phyloP scores from a whole-genome alignment of 495 filamentous ascomycete genomes.

The Hypomontagnella submonticulosa region DNA sequence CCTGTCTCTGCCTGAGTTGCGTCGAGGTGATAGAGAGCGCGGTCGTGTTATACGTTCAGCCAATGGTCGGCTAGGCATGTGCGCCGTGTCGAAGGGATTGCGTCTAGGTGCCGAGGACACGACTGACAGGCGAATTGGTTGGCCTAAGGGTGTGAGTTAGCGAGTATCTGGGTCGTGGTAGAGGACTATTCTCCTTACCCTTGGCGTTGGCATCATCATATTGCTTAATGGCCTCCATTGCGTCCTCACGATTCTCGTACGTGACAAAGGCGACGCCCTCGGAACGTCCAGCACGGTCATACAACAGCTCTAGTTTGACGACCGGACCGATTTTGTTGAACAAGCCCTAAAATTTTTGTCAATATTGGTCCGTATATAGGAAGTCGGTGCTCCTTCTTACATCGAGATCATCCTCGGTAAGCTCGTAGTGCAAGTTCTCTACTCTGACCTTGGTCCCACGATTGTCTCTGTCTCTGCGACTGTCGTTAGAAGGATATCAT shows the following conservation, averaged over 20 bases:
- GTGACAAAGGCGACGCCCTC: constrained; percentile 88
- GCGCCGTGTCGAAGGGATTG: constrained; percentile 69
- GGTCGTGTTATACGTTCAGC: constrained; percentile 78
- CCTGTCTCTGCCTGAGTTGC: constrained; percentile 73
- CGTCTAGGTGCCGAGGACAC: constrained; percentile 63
- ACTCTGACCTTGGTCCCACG: constrained; percentile 79
- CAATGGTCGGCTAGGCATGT: constrained; percentile 67
- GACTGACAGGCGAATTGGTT: constrained; percentile 84
- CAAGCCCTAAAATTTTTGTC: constrained; percentile 68
- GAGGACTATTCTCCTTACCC: constrained; percentile 54
- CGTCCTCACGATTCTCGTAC: constrained; percentile 75
- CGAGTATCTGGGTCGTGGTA: neutral
- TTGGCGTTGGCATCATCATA: constrained; percentile 93
- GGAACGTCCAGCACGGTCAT: constrained; percentile 91
- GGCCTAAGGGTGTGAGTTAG: constrained; percentile 56
- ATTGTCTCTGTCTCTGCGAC: constrained; percentile 52
- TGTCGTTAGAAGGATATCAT: constrained; percentile 23
- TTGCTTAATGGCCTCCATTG: constrained; percentile 77
- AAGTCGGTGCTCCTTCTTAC: constrained; percentile 57
- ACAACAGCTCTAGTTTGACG: constrained; percentile 74
- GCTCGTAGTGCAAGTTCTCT: constrained; percentile 93
- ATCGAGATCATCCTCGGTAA: constrained; percentile 85
- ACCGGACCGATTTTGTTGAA: constrained; percentile 83
- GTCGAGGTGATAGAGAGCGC: constrained; percentile 62
- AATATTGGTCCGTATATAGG: constrained; percentile 5